These are phyloP conservation scores for Moniliophthora roreri DNA, from an alignment of 1,284 basidiomycete genomes.

Conservation along the genomic window DNA sequence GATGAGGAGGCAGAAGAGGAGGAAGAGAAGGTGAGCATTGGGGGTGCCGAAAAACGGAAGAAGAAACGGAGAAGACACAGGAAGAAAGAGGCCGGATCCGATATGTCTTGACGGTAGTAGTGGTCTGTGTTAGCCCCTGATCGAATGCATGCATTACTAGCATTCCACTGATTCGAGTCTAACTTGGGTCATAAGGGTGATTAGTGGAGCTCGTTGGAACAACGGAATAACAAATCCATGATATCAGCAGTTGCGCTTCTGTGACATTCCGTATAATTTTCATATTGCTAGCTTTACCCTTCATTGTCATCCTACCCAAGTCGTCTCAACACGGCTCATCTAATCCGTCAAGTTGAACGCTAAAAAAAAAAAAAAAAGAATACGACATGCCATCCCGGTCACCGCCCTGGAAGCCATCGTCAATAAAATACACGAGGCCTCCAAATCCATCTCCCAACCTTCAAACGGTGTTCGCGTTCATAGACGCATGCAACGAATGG, in stretches of 20 bases:
- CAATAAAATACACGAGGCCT: slow-evolving; percentile 21
- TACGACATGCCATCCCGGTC: not conserved
- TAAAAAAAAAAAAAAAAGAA: too few relatives aligned
- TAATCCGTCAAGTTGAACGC: too few relatives aligned
- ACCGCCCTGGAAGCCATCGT: slow-evolving; percentile 13
- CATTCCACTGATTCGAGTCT: too few relatives aligned
- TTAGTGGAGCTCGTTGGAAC: too few relatives aligned
- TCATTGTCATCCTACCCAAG: too few relatives aligned
- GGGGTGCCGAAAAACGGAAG: slow-evolving; percentile 23
- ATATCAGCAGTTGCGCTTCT: too few relatives aligned
- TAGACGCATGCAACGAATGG: slow-evolving; percentile 29
- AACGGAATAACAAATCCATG: too few relatives aligned
- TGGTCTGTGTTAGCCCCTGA: too few relatives aligned
- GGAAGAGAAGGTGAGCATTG: slow-evolving; percentile 2
- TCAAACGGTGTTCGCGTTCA: slow-evolving; percentile 28
- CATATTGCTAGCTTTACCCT: too few relatives aligned
- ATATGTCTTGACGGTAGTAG: too few relatives aligned
- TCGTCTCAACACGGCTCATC: too few relatives aligned
- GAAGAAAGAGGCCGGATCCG: slow-evolving; percentile 17
- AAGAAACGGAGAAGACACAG: slow-evolving; percentile 38
- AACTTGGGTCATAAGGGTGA: too few relatives aligned
- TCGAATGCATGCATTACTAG: not conserved
- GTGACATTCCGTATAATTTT: not conserved
- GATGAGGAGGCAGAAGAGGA: slow-evolving; percentile 13
- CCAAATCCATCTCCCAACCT: slow-evolving; percentile 31